Percentiles rank a stretch among this genome's conserved stretches.
Evolutionary conservation across 805 yeast genomes (phyloP).

Genomic region (Ogataea allantospora): DNA sequence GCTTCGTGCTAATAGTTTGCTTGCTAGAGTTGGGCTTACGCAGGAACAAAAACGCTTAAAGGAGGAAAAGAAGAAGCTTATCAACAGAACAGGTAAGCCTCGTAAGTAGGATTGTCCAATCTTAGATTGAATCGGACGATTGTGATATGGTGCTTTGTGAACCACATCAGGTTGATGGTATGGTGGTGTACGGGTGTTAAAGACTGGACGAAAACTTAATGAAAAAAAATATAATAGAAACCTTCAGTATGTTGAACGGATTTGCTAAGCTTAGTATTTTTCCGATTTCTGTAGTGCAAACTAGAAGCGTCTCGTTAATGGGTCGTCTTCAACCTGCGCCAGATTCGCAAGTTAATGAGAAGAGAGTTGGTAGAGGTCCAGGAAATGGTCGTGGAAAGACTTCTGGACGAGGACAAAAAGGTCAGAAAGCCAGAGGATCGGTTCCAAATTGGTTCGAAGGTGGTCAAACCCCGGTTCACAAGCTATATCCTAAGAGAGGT

Average conservation of each 20-base stretch:
- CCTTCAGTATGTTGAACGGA: slow-evolving; percentile 2
- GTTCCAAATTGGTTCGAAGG: slow-evolving; percentile 97
- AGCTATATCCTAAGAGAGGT: slow-evolving; percentile 85
- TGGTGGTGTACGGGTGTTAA: slow-evolving; percentile 7
- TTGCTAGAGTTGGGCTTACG: slow-evolving; percentile 4
- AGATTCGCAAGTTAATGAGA: slow-evolving; percentile 58
- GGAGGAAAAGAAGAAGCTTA: slow-evolving; percentile 3
- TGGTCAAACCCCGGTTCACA: slow-evolving; percentile 93
- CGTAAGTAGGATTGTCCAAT: neutral
- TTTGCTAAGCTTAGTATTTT: slow-evolving; percentile 1
- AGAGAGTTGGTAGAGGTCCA: slow-evolving; percentile 94
- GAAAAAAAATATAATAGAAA: slow-evolving; percentile 1
- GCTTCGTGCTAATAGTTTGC: neutral
- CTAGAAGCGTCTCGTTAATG: slow-evolving; percentile 42
- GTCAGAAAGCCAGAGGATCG: slow-evolving; percentile 93
- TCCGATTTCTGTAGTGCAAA: slow-evolving; percentile 20
- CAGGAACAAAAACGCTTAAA: neutral
- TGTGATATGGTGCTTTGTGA: too few species aligned
- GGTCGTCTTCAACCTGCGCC: slow-evolving; percentile 57
- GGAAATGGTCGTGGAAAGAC: slow-evolving; percentile 92
- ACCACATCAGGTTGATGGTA: neutral
- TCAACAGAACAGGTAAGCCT: slow-evolving; percentile 8
- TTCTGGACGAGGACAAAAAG: slow-evolving; percentile 96
- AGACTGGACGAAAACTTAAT: neutral
- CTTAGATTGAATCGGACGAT: too few species aligned